A percentile compares a stretch with the other conserved stretches of the same genome.
Evolutionary conservation across 2,329 filamentous ascomycete species (phyloP).

Genomic region (Talaromyces sp.): DNA sequence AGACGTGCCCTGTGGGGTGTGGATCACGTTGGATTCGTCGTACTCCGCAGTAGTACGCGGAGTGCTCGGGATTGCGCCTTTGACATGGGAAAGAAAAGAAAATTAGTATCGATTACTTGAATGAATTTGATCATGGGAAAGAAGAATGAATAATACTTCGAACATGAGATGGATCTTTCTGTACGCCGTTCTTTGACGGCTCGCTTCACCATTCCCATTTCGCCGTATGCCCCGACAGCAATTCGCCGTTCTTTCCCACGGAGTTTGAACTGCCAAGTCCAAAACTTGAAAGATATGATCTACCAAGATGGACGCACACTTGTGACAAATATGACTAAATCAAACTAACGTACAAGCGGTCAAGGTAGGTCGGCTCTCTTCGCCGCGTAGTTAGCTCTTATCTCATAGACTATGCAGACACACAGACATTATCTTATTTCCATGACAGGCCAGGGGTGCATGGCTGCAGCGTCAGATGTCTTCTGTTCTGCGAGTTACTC

Average conservation of each 20-base stretch:
- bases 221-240: no score
- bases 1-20: conserved; percentile 1
- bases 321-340: not conserved
- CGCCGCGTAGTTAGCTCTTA: not conserved
- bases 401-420: conserved; percentile 2
- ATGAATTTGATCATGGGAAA: not conserved
- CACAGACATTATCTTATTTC: not conserved
- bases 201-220: not conserved
- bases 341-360: not conserved
- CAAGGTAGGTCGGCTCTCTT: not conserved
- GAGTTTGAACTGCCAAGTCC: no score
- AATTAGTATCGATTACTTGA: not conserved
- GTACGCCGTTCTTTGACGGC: not conserved
- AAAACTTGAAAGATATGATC: no score
- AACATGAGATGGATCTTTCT: not conserved
- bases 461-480: not conserved
- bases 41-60: not conserved
- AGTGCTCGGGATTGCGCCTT: not conserved
- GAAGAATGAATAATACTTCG: no score
- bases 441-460: conserved; percentile 1
- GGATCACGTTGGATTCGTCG: not conserved
- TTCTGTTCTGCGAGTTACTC: not conserved
- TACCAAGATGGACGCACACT: no score
- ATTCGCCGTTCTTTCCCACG: no score
- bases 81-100: not conserved